phyloP scores from a whole-genome alignment of 1,139 yeast species.

The Pichia sp. region DNA sequence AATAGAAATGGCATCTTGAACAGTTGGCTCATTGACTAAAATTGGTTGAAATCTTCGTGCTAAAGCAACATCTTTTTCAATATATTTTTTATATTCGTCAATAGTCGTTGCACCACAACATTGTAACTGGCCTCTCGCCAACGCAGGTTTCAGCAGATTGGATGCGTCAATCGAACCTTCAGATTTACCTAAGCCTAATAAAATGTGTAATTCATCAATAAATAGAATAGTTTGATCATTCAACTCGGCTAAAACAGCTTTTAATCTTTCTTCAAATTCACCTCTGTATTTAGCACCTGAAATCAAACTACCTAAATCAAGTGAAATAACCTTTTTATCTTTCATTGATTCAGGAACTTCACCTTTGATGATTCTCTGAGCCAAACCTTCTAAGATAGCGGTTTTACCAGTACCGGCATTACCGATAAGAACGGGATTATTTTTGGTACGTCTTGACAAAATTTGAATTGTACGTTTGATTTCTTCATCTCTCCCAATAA shows the following conservation, averaged over 20 bases:
- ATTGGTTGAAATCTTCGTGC: conserved; percentile 95
- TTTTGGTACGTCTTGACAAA: conserved; percentile 83
- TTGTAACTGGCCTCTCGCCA: conserved; percentile 88
- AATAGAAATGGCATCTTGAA: conserved; percentile 85
- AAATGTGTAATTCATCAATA: conserved; percentile 86
- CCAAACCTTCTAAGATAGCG: conserved; percentile 92
- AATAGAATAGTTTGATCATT: conserved; percentile 77
- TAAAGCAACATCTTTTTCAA: conserved; percentile 95
- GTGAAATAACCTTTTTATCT: conserved; percentile 70
- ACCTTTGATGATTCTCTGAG: conserved; percentile 83
- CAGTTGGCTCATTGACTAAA: conserved; percentile 81
- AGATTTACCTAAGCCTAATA: conserved; percentile 88
- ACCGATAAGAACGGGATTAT: conserved; percentile 90
- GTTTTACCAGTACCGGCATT: conserved; percentile 98
- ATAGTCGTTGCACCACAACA: conserved; percentile 97
- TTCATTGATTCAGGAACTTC: conserved; percentile 95
- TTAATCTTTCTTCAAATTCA: conserved; percentile 88
- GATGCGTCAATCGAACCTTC: conserved; percentile 97
- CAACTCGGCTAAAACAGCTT: conserved; percentile 76
- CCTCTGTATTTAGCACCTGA: conserved; percentile 95
- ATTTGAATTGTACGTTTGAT: conserved; percentile 89
- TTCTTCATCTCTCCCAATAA: conserved; percentile 94
- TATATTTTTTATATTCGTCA: conserved; percentile 85
- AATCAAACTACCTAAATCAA: conserved; percentile 83
- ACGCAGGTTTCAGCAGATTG: conserved; percentile 83